Conservation (phyloP, 2,329 filamentous ascomycete species). For the Rasamsonia emersonii region DNA sequence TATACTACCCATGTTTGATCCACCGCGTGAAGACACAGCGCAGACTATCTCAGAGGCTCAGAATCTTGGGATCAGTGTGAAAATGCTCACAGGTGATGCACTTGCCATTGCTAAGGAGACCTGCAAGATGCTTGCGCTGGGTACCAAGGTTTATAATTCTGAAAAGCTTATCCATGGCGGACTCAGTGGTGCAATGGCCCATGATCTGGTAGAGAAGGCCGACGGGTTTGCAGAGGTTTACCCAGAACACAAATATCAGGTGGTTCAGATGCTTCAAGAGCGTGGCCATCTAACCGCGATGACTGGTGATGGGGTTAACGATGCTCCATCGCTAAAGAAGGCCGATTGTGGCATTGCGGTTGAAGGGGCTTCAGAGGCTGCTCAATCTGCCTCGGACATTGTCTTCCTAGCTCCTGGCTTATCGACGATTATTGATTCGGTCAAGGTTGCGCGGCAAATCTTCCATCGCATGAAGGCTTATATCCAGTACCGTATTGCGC, state of each 20-base stretch:
- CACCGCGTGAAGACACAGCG: constrained; percentile 68
- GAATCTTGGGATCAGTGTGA: constrained; percentile 66
- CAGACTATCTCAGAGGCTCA: constrained; percentile 70
- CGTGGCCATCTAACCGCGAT: constrained; percentile 64
- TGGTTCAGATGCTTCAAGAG: constrained; percentile 67
- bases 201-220: constrained; percentile 66
- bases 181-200: constrained; percentile 62
- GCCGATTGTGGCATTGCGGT: constrained; percentile 67
- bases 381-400: constrained; percentile 64
- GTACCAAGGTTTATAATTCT: constrained; percentile 74
- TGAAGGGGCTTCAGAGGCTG: constrained; percentile 63
- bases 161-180: constrained; percentile 69
- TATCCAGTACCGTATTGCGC: constrained; percentile 68
- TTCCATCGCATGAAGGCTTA: constrained; percentile 74
- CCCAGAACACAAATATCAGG: constrained; percentile 68
- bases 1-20: constrained; percentile 74
- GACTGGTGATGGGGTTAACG: constrained; percentile 69
- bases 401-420: constrained; percentile 66
- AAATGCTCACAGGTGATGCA: constrained; percentile 74
- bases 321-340: constrained; percentile 65
- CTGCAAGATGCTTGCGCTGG: constrained; percentile 70
- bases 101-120: constrained; percentile 74
- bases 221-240: constrained; percentile 68
- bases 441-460: constrained; percentile 65
- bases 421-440: constrained; percentile 62